Evolutionary conservation across 2,329 filamentous ascomycete species (phyloP), one percentile per base, ranked within the genome.

Genomic region (Periconia digitata): DNA sequence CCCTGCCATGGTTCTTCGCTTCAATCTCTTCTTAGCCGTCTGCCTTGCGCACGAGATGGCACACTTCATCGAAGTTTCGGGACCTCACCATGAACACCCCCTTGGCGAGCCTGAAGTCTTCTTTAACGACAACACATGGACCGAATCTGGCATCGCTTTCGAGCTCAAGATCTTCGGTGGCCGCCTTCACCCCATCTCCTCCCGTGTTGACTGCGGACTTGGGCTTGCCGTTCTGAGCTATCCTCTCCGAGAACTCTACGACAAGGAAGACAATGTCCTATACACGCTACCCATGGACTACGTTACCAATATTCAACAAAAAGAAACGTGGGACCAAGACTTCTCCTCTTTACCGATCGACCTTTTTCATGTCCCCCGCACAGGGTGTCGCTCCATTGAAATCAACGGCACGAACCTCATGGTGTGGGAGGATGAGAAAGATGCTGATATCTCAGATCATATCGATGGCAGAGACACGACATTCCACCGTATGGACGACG

Each of bases 201-300:
- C 62, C 15, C 59, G 70, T 7, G 67, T 72, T 12, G 70, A 73
- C 51, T 73, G 70, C 44, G 66, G 68, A 12, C 66, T 71, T 42
- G 70, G 70, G 0, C 47, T 72, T 6, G 66, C 70, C 6, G 66
- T 67, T 22, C 58, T 70, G 6, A 67, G 62, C 48, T 70, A 70
- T 43, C 67, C 69, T 1, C 56, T 70, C 10, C 64, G 66, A 23
- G 63, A 69, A 40, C 50, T 70, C 8, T 68, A 71, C 50, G 67
- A 71, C 32, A 69, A 63, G 36, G 68, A 71, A 36, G 69, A 71
- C 24, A 71, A 69, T 18, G 56, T 69, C 4, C 53, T 71, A 5
- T 72, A 67, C 44, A 70, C 71, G 4, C 49, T 73, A 3, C 66
- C 70, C 1, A 73, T 73, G 71, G 66, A 71, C 27, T 72, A 71